phyloP scores from a whole-genome alignment of 805 yeast genomes.

The Metschnikowia picachoensis region DNA sequence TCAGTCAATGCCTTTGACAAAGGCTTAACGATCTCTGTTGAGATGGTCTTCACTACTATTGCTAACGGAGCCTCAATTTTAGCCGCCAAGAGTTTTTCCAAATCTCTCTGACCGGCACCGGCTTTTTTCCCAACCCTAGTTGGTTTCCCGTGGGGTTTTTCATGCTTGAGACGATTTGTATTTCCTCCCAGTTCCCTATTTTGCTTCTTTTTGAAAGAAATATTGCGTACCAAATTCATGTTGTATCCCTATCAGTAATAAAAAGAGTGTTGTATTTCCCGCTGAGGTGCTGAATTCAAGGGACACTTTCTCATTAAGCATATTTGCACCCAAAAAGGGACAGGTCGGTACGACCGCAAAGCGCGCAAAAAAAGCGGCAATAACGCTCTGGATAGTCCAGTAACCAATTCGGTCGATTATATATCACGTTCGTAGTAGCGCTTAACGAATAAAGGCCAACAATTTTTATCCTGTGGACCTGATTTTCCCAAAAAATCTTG shows the following conservation, averaged over 20 bases:
- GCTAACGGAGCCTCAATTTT: constrained; percentile 5
- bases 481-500: too few species aligned
- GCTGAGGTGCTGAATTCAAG: too few species aligned
- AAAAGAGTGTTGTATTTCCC: too few species aligned
- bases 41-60: constrained; percentile 1
- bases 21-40: constrained; percentile 3
- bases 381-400: too few species aligned
- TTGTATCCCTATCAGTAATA: not conserved
- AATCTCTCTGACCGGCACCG: not conserved
- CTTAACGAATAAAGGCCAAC: too few species aligned
- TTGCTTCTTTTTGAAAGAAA: not conserved
- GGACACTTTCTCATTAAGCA: too few species aligned
- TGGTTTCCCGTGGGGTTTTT: not conserved
- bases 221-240: not conserved
- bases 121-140: not conserved
- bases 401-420: too few species aligned
- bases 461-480: too few species aligned
- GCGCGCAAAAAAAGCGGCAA: not conserved
- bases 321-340: not conserved
- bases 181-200: not conserved
- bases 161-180: not conserved
- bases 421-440: too few species aligned
- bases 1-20: constrained; percentile 1
- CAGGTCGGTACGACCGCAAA: not conserved
- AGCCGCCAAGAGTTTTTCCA: not conserved